phyloP scores from a whole-genome alignment of 1,139 yeast genomes.

The Citeromyces hawaiiensis region DNA sequence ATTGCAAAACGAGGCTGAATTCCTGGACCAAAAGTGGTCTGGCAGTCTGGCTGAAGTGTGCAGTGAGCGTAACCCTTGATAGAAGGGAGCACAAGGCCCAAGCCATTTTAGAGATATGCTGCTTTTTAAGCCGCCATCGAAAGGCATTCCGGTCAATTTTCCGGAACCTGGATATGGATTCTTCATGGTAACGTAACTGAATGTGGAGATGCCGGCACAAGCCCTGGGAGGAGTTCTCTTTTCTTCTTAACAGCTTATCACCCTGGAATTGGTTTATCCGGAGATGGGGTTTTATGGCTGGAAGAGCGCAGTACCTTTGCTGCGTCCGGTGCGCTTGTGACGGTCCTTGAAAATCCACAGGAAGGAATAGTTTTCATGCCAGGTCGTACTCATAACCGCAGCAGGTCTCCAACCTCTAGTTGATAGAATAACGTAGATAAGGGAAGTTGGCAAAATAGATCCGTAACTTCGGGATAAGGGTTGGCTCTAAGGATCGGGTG shows the following conservation, averaged over 20 bases:
- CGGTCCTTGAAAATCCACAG: too few relatives aligned
- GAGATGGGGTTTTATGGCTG: too few relatives aligned
- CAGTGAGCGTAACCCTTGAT: too few relatives aligned
- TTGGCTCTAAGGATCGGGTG: not conserved
- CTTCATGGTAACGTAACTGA: constrained; percentile 1
- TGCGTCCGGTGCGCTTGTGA: too few relatives aligned
- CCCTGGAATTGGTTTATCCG: too few relatives aligned
- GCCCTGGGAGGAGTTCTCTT: constrained; percentile 1
- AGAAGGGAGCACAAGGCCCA: too few relatives aligned
- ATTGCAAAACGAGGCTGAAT: too few relatives aligned
- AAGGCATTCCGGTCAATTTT: constrained; percentile 24
- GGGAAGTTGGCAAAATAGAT: not conserved
- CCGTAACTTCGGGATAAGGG: not conserved
- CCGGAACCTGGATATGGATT: constrained; percentile 15
- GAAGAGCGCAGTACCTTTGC: too few relatives aligned
- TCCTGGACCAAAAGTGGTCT: too few relatives aligned
- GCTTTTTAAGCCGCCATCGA: constrained; percentile 18
- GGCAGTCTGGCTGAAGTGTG: too few relatives aligned
- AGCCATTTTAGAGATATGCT: too few relatives aligned
- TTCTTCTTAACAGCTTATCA: not conserved
- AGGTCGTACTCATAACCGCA: not conserved
- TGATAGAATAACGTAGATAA: not conserved
- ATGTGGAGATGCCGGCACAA: not conserved
- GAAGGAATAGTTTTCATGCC: not conserved
- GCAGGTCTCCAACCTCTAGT: not conserved